Base-by-base conservation (phyloP, 345 rosid genomes). In the Camelina laxa region DNA sequence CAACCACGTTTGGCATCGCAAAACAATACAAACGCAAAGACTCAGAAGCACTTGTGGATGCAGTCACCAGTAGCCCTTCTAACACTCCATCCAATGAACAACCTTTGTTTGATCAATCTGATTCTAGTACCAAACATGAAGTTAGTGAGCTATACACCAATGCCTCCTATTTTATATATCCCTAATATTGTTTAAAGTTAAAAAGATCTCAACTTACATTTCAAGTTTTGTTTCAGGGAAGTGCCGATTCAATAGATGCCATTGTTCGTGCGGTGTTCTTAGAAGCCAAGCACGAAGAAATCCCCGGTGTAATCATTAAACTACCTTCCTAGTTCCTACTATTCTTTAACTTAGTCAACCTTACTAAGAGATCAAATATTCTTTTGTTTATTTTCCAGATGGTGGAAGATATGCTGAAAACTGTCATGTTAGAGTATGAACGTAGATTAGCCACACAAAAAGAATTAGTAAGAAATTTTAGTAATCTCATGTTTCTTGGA, bases 371-470 rank as follows among this genome's bases (percentile, higher is more conserved):
- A 27, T 27, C 30, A 27, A 24, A 24, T 3, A 24, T 24, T 24
- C 4, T 27, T 27, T 27, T 27, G 53, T 62, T 80, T 77, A 24
- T 56, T 65, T 48, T 64, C 7, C 86, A 89, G 94, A 76, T 89
- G 75, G 88, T 94, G 84, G 98, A 94, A 75, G 87, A 89, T 65
- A 86, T 94, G 82, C 81, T 94, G 45, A 74, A 78, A 65, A 94
- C 87, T 81, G 87, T 91, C 72, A 82, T 86, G 70, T 89, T 86
- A 63, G 98, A 88, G 81, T 91, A 88, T 75, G 91, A 86, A 83
- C 85, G 75, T 70, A 88, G 89, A 60, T 69, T 91, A 55, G 85
- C 87, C 24, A 87, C 75, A 80, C 88, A 88, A 17, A 77, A 59
- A 69, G 88, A 77, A 62, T 16, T 67, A 88, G 99, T 95, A 76